Percentiles rank a stretch among this genome's conserved stretches.
Conservation (phyloP, 2,329 filamentous ascomycete species). For the Xylaria polymorpha region DNA sequence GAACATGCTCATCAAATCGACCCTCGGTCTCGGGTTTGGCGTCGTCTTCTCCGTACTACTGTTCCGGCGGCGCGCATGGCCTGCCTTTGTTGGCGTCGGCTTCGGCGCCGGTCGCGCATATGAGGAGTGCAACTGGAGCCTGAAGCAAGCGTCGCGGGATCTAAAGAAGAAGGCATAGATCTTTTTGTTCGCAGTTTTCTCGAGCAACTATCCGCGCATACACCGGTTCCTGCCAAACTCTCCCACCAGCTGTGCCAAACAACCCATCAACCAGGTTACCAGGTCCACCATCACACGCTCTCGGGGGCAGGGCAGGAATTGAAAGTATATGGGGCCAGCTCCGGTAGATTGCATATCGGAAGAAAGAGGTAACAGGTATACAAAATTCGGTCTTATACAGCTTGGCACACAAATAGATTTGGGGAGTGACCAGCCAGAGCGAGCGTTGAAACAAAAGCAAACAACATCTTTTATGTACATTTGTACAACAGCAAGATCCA, state of each 20-base stretch:
- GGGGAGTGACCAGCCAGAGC: constrained; percentile 26
- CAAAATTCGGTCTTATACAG: constrained; percentile 22
- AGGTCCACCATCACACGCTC: constrained; percentile 6
- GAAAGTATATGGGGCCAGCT: constrained; percentile 4
- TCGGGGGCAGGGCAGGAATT: not conserved
- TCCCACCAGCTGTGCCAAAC: constrained; percentile 14
- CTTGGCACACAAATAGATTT: constrained; percentile 27
- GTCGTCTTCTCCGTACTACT: constrained; percentile 98
- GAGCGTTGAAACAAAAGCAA: constrained; percentile 26
- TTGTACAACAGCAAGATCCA: constrained; percentile 40
- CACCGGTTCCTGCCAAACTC: constrained; percentile 10
- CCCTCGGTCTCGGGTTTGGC: constrained; percentile 94
- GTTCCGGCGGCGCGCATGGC: constrained; percentile 98
- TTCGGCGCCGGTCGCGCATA: constrained; percentile 97
- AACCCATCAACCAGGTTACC: constrained; percentile 16
- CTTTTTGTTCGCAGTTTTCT: not conserved
- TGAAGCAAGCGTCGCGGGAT: constrained; percentile 70
- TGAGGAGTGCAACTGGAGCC: constrained; percentile 93
- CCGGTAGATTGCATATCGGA: constrained; percentile 4
- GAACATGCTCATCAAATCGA: constrained; percentile 95
- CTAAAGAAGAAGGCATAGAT: constrained; percentile 62
- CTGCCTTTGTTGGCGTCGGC: constrained; percentile 91
- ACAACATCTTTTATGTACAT: constrained; percentile 32
- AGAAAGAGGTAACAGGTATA: constrained; percentile 15
- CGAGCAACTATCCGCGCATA: constrained; percentile 15